phyloP scores from a whole-genome alignment of 495 filamentous ascomycete species.

The Durotheca rogersii region DNA sequence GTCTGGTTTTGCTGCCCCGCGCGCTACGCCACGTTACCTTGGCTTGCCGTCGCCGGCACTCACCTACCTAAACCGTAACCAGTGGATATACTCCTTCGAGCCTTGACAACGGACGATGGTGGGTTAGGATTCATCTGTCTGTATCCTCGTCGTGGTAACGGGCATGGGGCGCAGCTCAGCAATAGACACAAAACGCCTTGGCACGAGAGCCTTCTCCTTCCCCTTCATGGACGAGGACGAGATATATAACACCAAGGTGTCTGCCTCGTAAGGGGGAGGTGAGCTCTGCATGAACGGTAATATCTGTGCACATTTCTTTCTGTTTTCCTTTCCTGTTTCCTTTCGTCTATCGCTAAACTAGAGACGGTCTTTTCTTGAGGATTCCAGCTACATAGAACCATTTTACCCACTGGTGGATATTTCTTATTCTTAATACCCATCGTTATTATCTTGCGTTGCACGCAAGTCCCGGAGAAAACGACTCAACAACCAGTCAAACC shows the following conservation, averaged over 20 bases:
- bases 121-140: no score
- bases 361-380: background rate
- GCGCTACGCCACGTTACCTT: constrained; percentile 12
- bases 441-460: no score
- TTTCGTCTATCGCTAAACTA: background rate
- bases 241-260: constrained; percentile 20
- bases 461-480: no score
- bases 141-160: no score
- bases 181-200: constrained; percentile 15
- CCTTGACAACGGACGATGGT: background rate
- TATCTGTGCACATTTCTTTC: constrained; percentile 9
- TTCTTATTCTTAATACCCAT: no score
- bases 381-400: no score
- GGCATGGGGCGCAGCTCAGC: constrained; percentile 17
- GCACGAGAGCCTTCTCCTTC: background rate
- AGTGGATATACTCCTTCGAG: background rate
- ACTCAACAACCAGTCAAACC: background rate
- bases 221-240: background rate
- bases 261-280: background rate
- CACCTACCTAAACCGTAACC: background rate
- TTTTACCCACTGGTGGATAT: no score
- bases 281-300: constrained; percentile 1
- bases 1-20: background rate
- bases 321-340: background rate
- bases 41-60: no score